Evolutionary conservation across 352 stramenopile genomes (phyloP).

Genomic region (Thalassiosira delicatula): DNA sequence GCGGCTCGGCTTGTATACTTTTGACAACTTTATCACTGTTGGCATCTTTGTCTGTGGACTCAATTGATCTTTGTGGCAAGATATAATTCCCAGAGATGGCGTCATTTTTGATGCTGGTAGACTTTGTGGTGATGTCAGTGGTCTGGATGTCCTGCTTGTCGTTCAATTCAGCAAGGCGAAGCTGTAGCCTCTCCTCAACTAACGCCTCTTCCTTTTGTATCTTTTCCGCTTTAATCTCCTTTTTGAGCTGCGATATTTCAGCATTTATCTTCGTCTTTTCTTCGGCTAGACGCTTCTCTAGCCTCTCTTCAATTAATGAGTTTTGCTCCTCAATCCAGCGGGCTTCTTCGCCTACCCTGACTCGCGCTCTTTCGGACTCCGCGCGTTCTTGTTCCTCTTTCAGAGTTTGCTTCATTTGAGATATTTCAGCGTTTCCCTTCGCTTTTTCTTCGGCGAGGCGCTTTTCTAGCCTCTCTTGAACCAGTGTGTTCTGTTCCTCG

Average conservation of each 20-base stretch:
- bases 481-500: conserved; percentile 5
- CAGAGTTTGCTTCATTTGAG: conserved; percentile 15
- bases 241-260: conserved; percentile 2
- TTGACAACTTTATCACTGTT: background rate
- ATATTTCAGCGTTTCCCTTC: conserved; percentile 20
- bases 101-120: background rate
- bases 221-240: conserved; percentile 35
- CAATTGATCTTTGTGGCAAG: conserved; percentile 1
- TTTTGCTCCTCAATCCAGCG: conserved; percentile 34
- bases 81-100: conserved; percentile 3
- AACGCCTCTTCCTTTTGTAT: conserved; percentile 23
- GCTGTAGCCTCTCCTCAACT: conserved; percentile 35
- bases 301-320: too few species aligned
- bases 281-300: conserved; percentile 25
- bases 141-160: conserved; percentile 9
- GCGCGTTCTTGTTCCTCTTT: conserved; percentile 37
- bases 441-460: conserved; percentile 22
- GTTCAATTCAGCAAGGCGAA: conserved; percentile 38
- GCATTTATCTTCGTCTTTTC: conserved; percentile 23
- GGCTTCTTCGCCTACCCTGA: conserved; percentile 11
- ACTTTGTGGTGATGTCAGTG: background rate
- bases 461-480: conserved; percentile 30
- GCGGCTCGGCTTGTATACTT: background rate
- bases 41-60: background rate
- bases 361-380: background rate